phyloP scores from a whole-genome alignment of 2,329 filamentous ascomycete genomes.

The Clarireedia monteithiana region DNA sequence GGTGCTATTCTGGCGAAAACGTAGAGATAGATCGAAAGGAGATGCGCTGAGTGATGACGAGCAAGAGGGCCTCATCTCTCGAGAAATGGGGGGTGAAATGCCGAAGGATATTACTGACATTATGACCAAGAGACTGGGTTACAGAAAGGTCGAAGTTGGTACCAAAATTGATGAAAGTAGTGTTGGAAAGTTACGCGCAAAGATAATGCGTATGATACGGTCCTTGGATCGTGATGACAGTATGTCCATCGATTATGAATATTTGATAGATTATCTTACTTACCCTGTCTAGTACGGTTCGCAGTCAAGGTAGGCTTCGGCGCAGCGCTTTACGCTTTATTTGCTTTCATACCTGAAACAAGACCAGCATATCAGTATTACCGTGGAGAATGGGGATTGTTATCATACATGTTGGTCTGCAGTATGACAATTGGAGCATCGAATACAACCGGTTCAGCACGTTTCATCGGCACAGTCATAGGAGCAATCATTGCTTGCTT shows the following conservation, averaged over 20 bases:
- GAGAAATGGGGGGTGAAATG: conserved; percentile 7
- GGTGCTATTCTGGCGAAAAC: conserved; percentile 67
- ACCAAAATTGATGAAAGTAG: conserved; percentile 9
- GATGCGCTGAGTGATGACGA: conserved; percentile 19
- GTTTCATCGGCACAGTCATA: conserved; percentile 79
- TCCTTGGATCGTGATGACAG: conserved; percentile 57
- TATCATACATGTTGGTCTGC: conserved; percentile 97
- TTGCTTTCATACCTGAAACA: conserved; percentile 75
- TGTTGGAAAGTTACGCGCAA: conserved; percentile 27
- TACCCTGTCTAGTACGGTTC: conserved; percentile 46
- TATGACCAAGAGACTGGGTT: conserved; percentile 12
- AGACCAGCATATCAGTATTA: conserved; percentile 76
- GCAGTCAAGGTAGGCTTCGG: conserved; percentile 91
- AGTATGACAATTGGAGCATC: conserved; percentile 95
- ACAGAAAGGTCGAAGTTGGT: conserved; percentile 14
- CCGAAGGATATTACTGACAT: conserved; percentile 20
- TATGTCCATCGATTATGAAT: conserved; percentile 28
- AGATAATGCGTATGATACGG: conserved; percentile 45
- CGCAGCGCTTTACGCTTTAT: conserved; percentile 79
- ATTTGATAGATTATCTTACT: conserved; percentile 16
- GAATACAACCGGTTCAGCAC: conserved; percentile 82
- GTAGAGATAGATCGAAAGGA: conserved; percentile 2
- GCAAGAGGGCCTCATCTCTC: conserved; percentile 22
- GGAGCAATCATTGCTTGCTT: conserved; percentile 69
- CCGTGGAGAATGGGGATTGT: conserved; percentile 91